A percentile compares a stretch with the other conserved stretches of the same genome.
Evolutionary conservation across 73 alveolate species (phyloP).

Genomic region (Effrenium voratum): DNA sequence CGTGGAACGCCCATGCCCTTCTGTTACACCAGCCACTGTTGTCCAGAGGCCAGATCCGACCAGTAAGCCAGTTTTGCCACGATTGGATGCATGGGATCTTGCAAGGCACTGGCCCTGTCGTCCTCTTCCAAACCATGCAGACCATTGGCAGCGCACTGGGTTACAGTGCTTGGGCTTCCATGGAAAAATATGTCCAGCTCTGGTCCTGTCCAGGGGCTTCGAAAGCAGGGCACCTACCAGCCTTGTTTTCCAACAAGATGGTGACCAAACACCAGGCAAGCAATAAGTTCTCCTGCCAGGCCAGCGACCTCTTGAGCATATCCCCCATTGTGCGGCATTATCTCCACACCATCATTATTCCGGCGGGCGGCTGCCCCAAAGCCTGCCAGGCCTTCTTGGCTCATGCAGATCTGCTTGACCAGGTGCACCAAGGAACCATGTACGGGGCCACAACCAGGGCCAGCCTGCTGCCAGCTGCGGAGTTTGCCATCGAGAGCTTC

Average conservation of each 20-base stretch:
- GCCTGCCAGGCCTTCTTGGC: neutral
- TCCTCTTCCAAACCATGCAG: neutral
- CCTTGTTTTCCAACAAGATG: neutral
- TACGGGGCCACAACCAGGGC: neutral
- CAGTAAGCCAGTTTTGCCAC: conserved; percentile 32
- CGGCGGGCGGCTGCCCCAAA: neutral
- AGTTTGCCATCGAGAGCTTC: neutral
- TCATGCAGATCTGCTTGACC: no score
- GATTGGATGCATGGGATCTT: conserved; percentile 26
- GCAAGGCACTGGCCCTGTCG: conserved; percentile 8
- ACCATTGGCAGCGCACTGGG: neutral
- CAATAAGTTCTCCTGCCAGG: conserved; percentile 20
- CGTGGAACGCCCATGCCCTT: neutral
- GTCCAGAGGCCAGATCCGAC: conserved; percentile 7
- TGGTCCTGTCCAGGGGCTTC: neutral
- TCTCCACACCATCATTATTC: neutral
- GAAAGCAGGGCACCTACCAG: neutral
- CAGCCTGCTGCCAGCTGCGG: neutral
- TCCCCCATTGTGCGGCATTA: conserved; percentile 16
- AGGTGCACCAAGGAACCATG: neutral
- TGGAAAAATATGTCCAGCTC: neutral
- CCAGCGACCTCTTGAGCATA: neutral
- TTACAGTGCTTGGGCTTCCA: neutral
- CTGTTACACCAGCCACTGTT: neutral
- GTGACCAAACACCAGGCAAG: neutral